phyloP scores from a whole-genome alignment of 768 basidiomycete genomes.

The Rhizopogon vinicolor region DNA sequence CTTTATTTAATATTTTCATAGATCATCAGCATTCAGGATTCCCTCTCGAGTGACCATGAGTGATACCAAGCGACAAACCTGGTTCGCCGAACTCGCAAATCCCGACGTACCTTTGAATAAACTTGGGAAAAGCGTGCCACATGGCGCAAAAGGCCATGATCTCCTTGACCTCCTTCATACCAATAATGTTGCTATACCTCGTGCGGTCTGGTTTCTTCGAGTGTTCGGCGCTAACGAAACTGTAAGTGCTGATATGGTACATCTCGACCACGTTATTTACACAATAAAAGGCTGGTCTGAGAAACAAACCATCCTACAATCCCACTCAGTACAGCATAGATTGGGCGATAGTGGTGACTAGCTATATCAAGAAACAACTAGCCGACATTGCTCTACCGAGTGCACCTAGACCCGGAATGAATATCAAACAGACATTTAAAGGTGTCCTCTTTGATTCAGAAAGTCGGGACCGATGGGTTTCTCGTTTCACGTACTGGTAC shows the following conservation, averaged over 20 bases:
- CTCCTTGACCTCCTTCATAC: constrained; percentile 74
- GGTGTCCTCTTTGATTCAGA: constrained; percentile 72
- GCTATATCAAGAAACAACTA: constrained; percentile 80
- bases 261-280: not conserved
- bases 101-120: constrained; percentile 77
- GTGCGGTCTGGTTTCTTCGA: constrained; percentile 85
- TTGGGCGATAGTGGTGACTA: constrained; percentile 78
- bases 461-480: constrained; percentile 70
- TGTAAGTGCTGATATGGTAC: constrained; percentile 32
- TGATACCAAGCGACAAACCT: constrained; percentile 71
- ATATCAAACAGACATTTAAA: constrained; percentile 83
- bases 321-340: constrained; percentile 81
- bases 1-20: constrained; percentile 1
- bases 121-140: constrained; percentile 80
- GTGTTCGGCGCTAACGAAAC: constrained; percentile 88
- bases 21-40: constrained; percentile 68
- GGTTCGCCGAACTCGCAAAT: constrained; percentile 82
- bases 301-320: constrained; percentile 77
- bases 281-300: constrained; percentile 54
- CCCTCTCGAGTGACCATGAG: constrained; percentile 81
- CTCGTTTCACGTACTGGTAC: constrained; percentile 76
- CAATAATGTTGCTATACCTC: constrained; percentile 71
- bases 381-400: constrained; percentile 75
- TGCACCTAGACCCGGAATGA: constrained; percentile 68
- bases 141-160: constrained; percentile 82